phyloP scores from a whole-genome alignment of 2,329 filamentous ascomycete genomes.

The Clarireedia sp. region DNA sequence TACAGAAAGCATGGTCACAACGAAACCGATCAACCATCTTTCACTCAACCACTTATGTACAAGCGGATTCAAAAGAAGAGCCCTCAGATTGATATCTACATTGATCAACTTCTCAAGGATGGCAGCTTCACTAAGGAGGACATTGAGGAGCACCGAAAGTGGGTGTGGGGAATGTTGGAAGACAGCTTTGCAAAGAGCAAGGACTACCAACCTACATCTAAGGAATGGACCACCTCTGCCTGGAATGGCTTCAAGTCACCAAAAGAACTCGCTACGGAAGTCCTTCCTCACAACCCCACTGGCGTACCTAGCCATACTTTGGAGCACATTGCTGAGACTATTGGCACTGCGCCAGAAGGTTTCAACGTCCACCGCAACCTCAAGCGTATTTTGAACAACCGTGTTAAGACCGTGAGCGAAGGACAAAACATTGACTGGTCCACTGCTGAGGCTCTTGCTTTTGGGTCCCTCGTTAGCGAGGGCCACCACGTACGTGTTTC shows the following conservation, averaged over 20 bases:
- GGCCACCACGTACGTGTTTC: constrained; percentile 97
- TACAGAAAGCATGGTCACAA: constrained; percentile 99
- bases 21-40: constrained; percentile 97
- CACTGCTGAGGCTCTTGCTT: constrained; percentile 91
- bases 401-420: constrained; percentile 86
- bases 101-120: constrained; percentile 82
- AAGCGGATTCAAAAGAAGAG: constrained; percentile 86
- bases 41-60: constrained; percentile 99
- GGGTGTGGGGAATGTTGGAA: constrained; percentile 98
- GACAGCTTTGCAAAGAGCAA: constrained; percentile 97
- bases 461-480: constrained; percentile 83
- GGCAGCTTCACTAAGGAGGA: constrained; percentile 96
- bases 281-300: constrained; percentile 85
- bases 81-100: constrained; percentile 82
- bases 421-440: constrained; percentile 97
- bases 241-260: constrained; percentile 99
- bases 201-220: constrained; percentile 91
- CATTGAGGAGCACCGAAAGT: constrained; percentile 97
- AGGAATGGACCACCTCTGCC: constrained; percentile 97
- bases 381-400: constrained; percentile 85
- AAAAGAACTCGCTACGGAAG: constrained; percentile 91
- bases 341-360: constrained; percentile 71
- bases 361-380: constrained; percentile 92
- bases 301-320: constrained; percentile 66
- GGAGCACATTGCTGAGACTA: constrained; percentile 73